Percentiles rank a stretch among this genome's conserved stretches.
These are phyloP conservation scores for Populus hybrid DNA, from an alignment of 441 rosid genomes.

Conservation along the genomic window DNA sequence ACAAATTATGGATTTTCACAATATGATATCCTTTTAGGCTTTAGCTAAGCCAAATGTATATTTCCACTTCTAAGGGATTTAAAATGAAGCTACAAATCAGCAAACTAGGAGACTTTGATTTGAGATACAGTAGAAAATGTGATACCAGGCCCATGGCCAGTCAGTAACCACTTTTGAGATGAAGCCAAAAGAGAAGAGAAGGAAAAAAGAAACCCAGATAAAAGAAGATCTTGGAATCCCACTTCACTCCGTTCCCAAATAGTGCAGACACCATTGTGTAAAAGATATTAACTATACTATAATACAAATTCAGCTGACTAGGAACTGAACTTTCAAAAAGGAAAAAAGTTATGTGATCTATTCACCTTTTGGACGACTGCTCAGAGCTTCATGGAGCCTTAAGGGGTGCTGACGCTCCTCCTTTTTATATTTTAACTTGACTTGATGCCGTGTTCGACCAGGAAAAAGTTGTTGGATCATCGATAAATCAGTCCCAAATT, in stretches of 20 bases:
- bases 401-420: conserved; percentile 72
- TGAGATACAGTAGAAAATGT: conserved; percentile 3
- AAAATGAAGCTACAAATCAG: background rate
- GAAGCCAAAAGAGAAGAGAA: background rate
- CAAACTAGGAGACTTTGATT: background rate
- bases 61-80: background rate
- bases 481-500: conserved; percentile 85
- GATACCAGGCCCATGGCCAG: background rate
- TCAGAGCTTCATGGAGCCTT: conserved; percentile 61
- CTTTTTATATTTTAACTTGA: conserved; percentile 67
- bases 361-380: conserved; percentile 56
- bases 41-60: background rate
- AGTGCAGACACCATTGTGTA: background rate
- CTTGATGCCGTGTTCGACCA: conserved; percentile 62
- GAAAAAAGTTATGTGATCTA: background rate
- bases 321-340: background rate
- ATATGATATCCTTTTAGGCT: background rate
- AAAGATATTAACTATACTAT: background rate
- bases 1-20: background rate
- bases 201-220: too few relatives aligned
- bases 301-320: background rate
- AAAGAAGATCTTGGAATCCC: background rate
- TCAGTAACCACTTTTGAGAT: background rate
- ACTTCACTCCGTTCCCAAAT: background rate
- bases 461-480: conserved; percentile 82